A percentile compares a stretch with the other conserved stretches of the same genome.
phyloP scores from a whole-genome alignment of 1,139 yeast species.

The Diutina mesorugosa region DNA sequence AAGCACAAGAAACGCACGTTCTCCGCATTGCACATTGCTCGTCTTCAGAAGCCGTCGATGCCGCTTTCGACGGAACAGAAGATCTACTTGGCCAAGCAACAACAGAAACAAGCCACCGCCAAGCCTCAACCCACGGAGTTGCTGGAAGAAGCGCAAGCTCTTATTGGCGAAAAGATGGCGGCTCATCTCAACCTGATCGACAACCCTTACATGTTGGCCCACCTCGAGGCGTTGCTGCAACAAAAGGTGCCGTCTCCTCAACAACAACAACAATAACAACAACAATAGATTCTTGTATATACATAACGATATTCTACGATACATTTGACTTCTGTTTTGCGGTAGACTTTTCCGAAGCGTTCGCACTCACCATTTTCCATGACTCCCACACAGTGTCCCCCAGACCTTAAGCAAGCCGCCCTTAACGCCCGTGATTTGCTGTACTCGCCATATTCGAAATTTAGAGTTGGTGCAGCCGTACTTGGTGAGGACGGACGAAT shows the following conservation, averaged over 20 bases:
- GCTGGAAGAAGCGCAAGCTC: constrained; percentile 54
- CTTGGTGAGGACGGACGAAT: constrained; percentile 36
- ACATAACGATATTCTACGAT: neutral
- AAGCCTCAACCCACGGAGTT: constrained; percentile 29
- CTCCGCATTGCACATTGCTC: constrained; percentile 48
- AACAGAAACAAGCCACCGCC: constrained; percentile 27
- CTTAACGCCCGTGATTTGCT: neutral
- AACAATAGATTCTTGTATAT: neutral
- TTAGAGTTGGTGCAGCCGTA: constrained; percentile 68
- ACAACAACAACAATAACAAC: neutral
- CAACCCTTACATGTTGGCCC: constrained; percentile 12
- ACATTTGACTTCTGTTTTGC: neutral
- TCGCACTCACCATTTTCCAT: neutral
- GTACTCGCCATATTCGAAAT: neutral
- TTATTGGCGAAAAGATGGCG: constrained; percentile 60
- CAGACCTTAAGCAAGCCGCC: neutral
- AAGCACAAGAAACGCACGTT: constrained; percentile 43
- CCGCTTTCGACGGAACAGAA: constrained; percentile 57
- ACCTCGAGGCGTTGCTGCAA: constrained; percentile 1
- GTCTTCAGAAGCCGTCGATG: constrained; percentile 62
- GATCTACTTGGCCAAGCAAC: constrained; percentile 48
- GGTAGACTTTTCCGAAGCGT: neutral
- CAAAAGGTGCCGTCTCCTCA: neutral
- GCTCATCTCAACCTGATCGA: constrained; percentile 32
- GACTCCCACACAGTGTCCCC: neutral